Base-by-base conservation (phyloP, 805 yeast species). In the Deakozyma indianensis region DNA sequence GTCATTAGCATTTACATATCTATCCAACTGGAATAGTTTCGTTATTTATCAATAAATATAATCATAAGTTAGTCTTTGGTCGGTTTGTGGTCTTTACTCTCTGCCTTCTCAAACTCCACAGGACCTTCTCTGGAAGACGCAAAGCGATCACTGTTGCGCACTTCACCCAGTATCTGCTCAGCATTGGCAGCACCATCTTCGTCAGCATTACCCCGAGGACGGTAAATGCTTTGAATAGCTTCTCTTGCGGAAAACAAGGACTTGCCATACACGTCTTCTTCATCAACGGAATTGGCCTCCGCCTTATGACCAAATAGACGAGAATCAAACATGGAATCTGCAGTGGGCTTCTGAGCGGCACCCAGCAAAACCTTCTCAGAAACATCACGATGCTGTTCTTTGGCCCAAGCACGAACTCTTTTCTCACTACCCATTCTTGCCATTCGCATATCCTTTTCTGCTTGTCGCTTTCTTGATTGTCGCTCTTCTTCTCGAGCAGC, bases 311-410 rank as follows among this genome's bases (percentile, higher is more conserved):
- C 59, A 50, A 70, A 79, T 27, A 81, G 57, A 24, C 83, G 66
- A 0, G 83, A 68, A 54, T 81, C 90, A 52, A 75, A 76, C 44
- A 68, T 68, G 2, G 68, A 61, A 41, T 73, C 79, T 5, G 56
- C 57, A 40, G 52, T 41, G 15, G 47, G 46, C 15, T 56, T 55
- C 7, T 68, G 53, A 1, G 71, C 67, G 11, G 73, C 62, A 0
- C 79, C 79, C 23, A 75, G 48, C 2, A 74, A 73, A 1, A 77
- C 75, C 47, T 72, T 66, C 42, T 74, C 80, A 7, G 80, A 73
- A 9, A 78, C 59, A 43, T 75, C 80, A 42, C 81, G 59, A 23
- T 71, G 70, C 23, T 69, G 62, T 2, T 61, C 65, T 25, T 60
- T 57, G 0, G 78, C 74, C 51, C 74, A 48, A 22, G 60, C 56